phyloP scores from a whole-genome alignment of 257 asterid genomes.

The Gentiana straminea region DNA sequence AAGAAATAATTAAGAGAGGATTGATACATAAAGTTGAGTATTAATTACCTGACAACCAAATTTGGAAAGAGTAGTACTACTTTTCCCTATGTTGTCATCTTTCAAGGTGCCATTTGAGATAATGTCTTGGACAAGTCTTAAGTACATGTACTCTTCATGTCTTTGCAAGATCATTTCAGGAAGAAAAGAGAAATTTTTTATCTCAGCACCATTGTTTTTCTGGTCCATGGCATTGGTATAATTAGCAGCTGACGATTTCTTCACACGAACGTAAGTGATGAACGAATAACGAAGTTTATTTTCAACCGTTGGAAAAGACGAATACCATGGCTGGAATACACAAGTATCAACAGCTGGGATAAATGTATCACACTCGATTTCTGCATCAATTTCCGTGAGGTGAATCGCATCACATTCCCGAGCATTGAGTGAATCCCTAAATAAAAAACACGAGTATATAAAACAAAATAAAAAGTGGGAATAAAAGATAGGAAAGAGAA shows the following conservation, averaged over 20 bases:
- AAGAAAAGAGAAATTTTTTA: constrained; percentile 46
- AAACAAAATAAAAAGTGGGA: not conserved
- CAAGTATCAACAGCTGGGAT: constrained; percentile 67
- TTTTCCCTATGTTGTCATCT: constrained; percentile 76
- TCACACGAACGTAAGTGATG: constrained; percentile 62
- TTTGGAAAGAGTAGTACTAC: constrained; percentile 74
- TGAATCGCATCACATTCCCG: constrained; percentile 79
- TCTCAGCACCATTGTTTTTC: constrained; percentile 16
- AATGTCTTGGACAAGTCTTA: constrained; percentile 77
- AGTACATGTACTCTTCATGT: constrained; percentile 78
- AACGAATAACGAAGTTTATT: constrained; percentile 48
- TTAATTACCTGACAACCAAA: constrained; percentile 88
- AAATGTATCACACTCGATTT: constrained; percentile 70
- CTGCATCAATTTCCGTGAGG: constrained; percentile 58
- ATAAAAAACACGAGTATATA: constrained; percentile 6
- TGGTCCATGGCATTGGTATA: constrained; percentile 11
- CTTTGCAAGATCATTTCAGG: constrained; percentile 66
- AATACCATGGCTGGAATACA: constrained; percentile 77
- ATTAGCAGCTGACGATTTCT: constrained; percentile 9
- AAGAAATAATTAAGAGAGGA: too few species aligned
- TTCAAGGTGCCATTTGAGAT: constrained; percentile 56
- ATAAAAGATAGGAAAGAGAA: not conserved
- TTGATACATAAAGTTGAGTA: not conserved
- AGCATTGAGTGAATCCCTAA: constrained; percentile 84
- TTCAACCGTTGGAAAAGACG: constrained; percentile 58